Base-by-base conservation (phyloP, 192 early-diverging fungal genomes). In the Gryganskiella cystojenkinii region DNA sequence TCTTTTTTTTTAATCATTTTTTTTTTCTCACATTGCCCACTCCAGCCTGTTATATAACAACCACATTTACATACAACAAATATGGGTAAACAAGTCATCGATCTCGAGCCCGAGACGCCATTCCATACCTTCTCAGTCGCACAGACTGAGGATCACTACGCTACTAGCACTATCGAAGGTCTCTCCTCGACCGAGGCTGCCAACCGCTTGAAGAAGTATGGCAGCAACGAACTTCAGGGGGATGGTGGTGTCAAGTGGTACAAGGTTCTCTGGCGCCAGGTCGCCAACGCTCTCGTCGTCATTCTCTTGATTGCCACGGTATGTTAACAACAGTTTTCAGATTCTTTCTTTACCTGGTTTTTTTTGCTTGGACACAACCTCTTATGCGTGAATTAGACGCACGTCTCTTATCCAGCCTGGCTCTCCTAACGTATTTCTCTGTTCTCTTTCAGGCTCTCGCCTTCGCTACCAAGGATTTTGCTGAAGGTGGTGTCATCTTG, bases 401-500 rank as follows among this genome's bases (percentile, higher is more conserved):
- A n/a, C n/a, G n/a, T n/a, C 13, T 25, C 15, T 8, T 22, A 27
- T 17, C 14, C 15, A 6, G 33, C 5, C 13, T 10, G 8, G 6
- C 14, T 58, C 27, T 25, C 52, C 2, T 31, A n/a, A 25, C 44
- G 11, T 37, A 22, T 17, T 45, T 24, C 47, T 33, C 24, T 19
- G 4, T 4, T 19, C 14, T 14, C 28, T 8, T 14, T 35, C 17
- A 65, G 63, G 37, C 84, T 19, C 82, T 90, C 15, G 86, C 90
- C 2, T 89, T 91, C 83, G 89, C 84, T 6, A 86, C 83, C 52
- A 83, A 84, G 47, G 88, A 92, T 65, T 92, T 82, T 74, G 70
- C 90, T 33, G 90, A 91, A 90, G 91, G 88, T 37, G 91, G 63
- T 1, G 91, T 97, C 34, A 87, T 95, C 40, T 75, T 87, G 30